Conservation (phyloP, 345 rosid genomes). For the Gossypium stocksii region DNA sequence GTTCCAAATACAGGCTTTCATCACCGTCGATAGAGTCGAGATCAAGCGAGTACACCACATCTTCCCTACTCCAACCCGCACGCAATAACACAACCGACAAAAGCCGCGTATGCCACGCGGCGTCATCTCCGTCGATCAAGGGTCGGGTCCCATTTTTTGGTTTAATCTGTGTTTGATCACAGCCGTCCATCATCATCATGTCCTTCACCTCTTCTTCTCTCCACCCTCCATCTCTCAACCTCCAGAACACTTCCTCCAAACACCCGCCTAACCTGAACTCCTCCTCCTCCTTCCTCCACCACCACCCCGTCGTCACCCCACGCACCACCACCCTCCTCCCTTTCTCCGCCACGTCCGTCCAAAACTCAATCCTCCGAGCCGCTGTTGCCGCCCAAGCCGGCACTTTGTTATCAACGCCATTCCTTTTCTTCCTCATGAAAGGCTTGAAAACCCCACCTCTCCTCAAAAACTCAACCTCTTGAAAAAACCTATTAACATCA, state of each 20-base stretch:
- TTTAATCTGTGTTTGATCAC: constrained; percentile 15
- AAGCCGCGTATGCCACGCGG: constrained; percentile 23
- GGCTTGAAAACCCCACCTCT: constrained; percentile 14
- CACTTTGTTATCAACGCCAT: not conserved
- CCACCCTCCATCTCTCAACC: constrained; percentile 81
- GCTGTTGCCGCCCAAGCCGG: constrained; percentile 60
- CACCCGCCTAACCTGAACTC: constrained; percentile 28
- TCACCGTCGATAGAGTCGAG: constrained; percentile 10
- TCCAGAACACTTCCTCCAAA: constrained; percentile 66
- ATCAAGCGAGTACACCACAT: constrained; percentile 55
- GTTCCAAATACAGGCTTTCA: not conserved
- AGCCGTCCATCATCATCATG: constrained; percentile 57
- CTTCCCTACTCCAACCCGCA: constrained; percentile 61
- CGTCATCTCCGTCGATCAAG: constrained; percentile 13
- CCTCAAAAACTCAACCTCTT: constrained; percentile 32
- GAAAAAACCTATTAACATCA: constrained; percentile 61
- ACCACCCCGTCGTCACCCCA: constrained; percentile 40
- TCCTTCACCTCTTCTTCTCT: constrained; percentile 69
- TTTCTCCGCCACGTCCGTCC: constrained; percentile 74
- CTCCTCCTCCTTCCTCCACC: constrained; percentile 28
- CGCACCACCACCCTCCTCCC: constrained; percentile 39
- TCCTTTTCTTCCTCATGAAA: not conserved
- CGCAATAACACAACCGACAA: constrained; percentile 32
- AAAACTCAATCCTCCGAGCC: constrained; percentile 49
- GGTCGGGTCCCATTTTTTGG: not conserved